Evolutionary conservation across 2,329 filamentous ascomycete genomes (phyloP).

Genomic region (Nannizziopsis barbatae): DNA sequence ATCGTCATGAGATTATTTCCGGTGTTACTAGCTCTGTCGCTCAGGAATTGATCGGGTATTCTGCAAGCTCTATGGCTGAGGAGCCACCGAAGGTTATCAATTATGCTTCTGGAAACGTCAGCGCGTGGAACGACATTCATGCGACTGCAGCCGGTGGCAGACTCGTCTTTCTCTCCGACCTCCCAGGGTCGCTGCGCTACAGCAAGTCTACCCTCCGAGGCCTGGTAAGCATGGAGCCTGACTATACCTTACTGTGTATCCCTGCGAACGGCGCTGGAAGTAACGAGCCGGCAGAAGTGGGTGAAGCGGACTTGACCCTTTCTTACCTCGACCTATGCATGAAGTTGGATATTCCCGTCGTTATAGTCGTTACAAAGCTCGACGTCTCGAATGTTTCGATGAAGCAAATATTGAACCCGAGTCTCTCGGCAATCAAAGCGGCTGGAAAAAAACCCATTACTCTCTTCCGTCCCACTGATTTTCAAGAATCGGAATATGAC

Average conservation of each 20-base stretch:
- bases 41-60: slow-evolving; percentile 83
- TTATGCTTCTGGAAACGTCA: slow-evolving; percentile 74
- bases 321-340: slow-evolving; percentile 78
- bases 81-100: slow-evolving; percentile 53
- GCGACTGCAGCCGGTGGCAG: slow-evolving; percentile 62
- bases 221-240: slow-evolving; percentile 88
- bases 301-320: slow-evolving; percentile 59
- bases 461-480: slow-evolving; percentile 38
- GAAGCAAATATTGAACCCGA: slow-evolving; percentile 56
- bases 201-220: slow-evolving; percentile 78
- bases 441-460: slow-evolving; percentile 64
- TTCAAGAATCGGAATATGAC: slow-evolving; percentile 42
- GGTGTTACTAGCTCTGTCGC: slow-evolving; percentile 90
- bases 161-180: slow-evolving; percentile 80
- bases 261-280: slow-evolving; percentile 60
- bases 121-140: slow-evolving; percentile 92
- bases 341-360: slow-evolving; percentile 63
- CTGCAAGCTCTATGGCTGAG: slow-evolving; percentile 15
- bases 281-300: slow-evolving; percentile 22
- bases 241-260: slow-evolving; percentile 84
- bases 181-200: slow-evolving; percentile 81
- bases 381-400: slow-evolving; percentile 69
- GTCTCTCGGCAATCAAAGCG: slow-evolving; percentile 67
- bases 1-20: slow-evolving; percentile 83
- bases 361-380: slow-evolving; percentile 80